Evolutionary conservation across 805 yeast species (phyloP), one percentile per base, ranked within the genome.

Genomic region (Saturnispora kantuleensis): DNA sequence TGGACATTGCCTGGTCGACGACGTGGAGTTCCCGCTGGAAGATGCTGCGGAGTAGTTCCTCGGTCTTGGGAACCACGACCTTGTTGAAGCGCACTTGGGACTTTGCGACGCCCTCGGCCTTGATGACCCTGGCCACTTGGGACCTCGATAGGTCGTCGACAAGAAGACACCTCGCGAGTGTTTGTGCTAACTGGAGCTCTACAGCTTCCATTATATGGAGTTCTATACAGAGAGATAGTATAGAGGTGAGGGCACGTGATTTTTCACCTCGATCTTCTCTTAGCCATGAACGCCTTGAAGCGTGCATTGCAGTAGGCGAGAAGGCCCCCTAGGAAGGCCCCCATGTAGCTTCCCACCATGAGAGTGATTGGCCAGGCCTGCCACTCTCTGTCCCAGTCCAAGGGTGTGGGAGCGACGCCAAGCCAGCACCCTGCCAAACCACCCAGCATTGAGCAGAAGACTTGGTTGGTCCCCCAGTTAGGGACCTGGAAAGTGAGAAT

Each of bases 381-480:
- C 98, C 98, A 90, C 21, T 83, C 85, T 55, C 97, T 73, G 60
- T 90, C 98, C 98, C 98, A 90, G 62, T 90, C 98, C 47, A 93
- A 69, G 0, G 97, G 97, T 47, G 93, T 88, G 1, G 95, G 97
- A 32, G 85, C 62, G 3, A 90, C 96, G 12, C 97, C 97, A 1
- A 87, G 52, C 97, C 97, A 90, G 6, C 89, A 78, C 1, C 96
- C 96, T 10, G 82, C 34, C 34, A 69, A 50, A 1, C 69, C 62
- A 4, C 75, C 76, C 10, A 70, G 42, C 5, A 70, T 55, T 3
- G 66, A 66, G 31, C 63, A 56, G 44, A 67, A 70, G n/a, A 67
- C 54, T 38, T 59, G 63, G 34, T 60, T 58, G 10, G 48, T 51
- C 43, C 55, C 53, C 49, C 62, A 59, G 10, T 46, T 41, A 5